Evolutionary conservation across 176 grass and related monocot genomes (phyloP).

Genomic region (Eleusine indica): DNA sequence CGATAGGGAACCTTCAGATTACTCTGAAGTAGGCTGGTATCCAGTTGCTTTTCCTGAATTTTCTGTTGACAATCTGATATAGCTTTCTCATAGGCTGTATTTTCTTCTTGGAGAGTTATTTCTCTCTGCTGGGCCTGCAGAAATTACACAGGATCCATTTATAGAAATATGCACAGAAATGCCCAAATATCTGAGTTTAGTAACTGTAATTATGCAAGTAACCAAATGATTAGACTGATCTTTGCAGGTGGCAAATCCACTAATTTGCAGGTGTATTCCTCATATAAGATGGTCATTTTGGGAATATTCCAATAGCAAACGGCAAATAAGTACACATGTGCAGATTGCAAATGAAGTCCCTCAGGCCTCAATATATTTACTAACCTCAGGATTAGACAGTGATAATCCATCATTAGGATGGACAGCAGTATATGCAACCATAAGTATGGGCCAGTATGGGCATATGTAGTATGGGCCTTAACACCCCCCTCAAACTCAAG

Average conservation of each 20-base stretch:
- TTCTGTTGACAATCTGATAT: constrained; percentile 78
- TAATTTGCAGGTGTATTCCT: too few relatives aligned
- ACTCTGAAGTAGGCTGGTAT: constrained; percentile 54
- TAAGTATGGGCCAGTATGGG: too few relatives aligned
- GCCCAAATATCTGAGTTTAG: not conserved
- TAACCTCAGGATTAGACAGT: too few relatives aligned
- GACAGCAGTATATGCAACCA: too few relatives aligned
- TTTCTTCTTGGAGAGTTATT: constrained; percentile 71
- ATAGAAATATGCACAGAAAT: not conserved
- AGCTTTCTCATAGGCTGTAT: constrained; percentile 84
- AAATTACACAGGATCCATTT: constrained; percentile 14
- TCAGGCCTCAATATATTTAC: too few relatives aligned
- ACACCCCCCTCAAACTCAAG: too few relatives aligned
- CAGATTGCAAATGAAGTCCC: not conserved
- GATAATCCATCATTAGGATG: too few relatives aligned
- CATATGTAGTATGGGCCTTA: too few relatives aligned
- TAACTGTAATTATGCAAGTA: not conserved
- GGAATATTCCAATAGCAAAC: not conserved
- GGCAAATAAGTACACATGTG: not conserved
- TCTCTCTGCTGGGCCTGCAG: constrained; percentile 75
- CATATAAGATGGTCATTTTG: not conserved
- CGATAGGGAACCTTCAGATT: constrained; percentile 63
- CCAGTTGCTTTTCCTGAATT: constrained; percentile 73
- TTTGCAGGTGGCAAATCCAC: not conserved
- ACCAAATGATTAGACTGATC: not conserved